Percentiles rank a stretch among this genome's conserved stretches.
phyloP scores from a whole-genome alignment of 1,284 basidiomycete genomes.

The Phlebopus sp. region DNA sequence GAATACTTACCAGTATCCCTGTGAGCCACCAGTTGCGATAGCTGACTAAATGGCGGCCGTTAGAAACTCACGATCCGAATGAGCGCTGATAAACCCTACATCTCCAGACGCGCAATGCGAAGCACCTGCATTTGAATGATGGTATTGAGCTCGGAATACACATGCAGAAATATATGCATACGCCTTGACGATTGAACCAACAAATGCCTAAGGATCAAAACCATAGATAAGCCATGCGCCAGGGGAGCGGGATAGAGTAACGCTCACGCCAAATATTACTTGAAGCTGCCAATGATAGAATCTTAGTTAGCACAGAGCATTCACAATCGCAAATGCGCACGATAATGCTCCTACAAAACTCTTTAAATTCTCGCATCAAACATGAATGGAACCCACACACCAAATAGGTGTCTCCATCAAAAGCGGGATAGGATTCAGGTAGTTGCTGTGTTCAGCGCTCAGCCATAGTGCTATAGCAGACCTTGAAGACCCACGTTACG shows the following conservation, averaged over 20 bases:
- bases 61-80: not conserved
- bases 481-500: slow-evolving; percentile 39
- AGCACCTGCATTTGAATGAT: slow-evolving; percentile 43
- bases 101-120: slow-evolving; percentile 65
- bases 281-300: slow-evolving; percentile 44
- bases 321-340: slow-evolving; percentile 14
- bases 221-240: not conserved
- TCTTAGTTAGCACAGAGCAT: slow-evolving; percentile 1
- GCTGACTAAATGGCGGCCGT: slow-evolving; percentile 47
- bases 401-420: slow-evolving; percentile 42
- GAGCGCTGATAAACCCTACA: slow-evolving; percentile 41
- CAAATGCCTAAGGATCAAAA: slow-evolving; percentile 42
- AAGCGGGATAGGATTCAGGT: slow-evolving; percentile 40
- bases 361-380: slow-evolving; percentile 7
- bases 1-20: slow-evolving; percentile 48
- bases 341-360: slow-evolving; percentile 20
- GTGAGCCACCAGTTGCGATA: slow-evolving; percentile 53
- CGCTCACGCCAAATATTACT: slow-evolving; percentile 53
- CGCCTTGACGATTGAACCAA: slow-evolving; percentile 62
- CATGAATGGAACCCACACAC: slow-evolving; percentile 27
- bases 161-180: slow-evolving; percentile 34
- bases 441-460: slow-evolving; percentile 42
- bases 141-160: not conserved
- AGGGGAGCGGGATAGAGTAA: not conserved
- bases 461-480: not conserved